Evolutionary conservation across 257 asterid genomes (phyloP).

Genomic region (Galeopsis tetrahit): DNA sequence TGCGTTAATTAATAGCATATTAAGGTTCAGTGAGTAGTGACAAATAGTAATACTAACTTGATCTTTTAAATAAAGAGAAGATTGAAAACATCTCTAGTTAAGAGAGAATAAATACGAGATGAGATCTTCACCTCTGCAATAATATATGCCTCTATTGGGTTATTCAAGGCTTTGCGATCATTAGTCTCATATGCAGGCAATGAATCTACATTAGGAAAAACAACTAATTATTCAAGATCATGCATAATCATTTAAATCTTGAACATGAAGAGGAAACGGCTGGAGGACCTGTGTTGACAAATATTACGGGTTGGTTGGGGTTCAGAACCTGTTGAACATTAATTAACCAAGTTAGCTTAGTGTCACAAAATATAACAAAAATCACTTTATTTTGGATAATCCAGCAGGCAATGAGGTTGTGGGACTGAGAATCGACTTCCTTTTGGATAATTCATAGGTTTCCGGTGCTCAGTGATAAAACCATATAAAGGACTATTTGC

Average conservation of each 20-base stretch:
- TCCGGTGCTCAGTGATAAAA: not conserved
- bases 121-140: constrained; percentile 65
- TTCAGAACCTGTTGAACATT: constrained; percentile 62
- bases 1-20: constrained; percentile 15
- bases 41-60: not conserved
- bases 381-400: not conserved
- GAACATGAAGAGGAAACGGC: constrained; percentile 27
- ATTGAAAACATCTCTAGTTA: constrained; percentile 7
- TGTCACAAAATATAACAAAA: not conserved
- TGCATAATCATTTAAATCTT: constrained; percentile 1
- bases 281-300: constrained; percentile 81
- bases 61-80: not conserved
- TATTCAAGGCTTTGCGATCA: constrained; percentile 68
- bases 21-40: not conserved
- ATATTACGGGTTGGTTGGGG: constrained; percentile 77
- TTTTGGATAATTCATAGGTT: not conserved
- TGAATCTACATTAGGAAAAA: constrained; percentile 51
- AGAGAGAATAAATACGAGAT: constrained; percentile 23
- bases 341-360: constrained; percentile 31
- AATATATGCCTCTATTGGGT: constrained; percentile 82
- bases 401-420: constrained; percentile 13
- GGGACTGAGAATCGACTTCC: constrained; percentile 9
- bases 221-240: constrained; percentile 28
- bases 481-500: constrained; percentile 1
- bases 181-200: constrained; percentile 77